phyloP scores from a whole-genome alignment of 2,329 filamentous ascomycete genomes.

The Sphaerulina vaccinii region DNA sequence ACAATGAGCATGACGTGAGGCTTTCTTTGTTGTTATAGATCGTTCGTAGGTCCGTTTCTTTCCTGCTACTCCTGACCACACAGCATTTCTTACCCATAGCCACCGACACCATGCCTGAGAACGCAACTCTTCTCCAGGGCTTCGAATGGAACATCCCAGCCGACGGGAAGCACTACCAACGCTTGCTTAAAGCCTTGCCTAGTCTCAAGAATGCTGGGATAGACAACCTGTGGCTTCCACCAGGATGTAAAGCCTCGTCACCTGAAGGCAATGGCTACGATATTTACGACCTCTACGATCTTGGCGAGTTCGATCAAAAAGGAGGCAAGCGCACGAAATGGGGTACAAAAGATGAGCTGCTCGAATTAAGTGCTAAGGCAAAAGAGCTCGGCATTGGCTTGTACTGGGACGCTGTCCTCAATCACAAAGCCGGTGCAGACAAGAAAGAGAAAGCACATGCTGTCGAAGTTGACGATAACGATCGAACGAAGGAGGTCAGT shows the following conservation, averaged over 20 bases:
- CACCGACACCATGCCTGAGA: conserved; percentile 25
- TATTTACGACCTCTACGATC: conserved; percentile 57
- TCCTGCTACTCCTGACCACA: neutral
- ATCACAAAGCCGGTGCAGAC: conserved; percentile 68
- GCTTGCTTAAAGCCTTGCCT: conserved; percentile 54
- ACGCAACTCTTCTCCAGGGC: conserved; percentile 60
- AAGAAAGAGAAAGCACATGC: conserved; percentile 61
- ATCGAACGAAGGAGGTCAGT: conserved; percentile 21
- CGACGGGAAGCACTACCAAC: conserved; percentile 62
- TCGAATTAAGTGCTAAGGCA: conserved; percentile 52
- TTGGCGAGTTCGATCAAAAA: conserved; percentile 69
- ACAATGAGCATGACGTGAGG: conserved; percentile 6
- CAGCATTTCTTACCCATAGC: neutral
- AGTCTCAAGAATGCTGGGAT: conserved; percentile 60
- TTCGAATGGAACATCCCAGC: conserved; percentile 70
- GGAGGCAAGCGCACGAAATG: conserved; percentile 63
- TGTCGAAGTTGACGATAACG: conserved; percentile 57
- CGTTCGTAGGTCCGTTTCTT: neutral
- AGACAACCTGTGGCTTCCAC: conserved; percentile 65
- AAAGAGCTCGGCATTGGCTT: conserved; percentile 56
- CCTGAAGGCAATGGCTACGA: conserved; percentile 59
- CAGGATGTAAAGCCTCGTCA: conserved; percentile 64
- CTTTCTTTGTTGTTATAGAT: neutral
- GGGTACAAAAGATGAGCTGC: conserved; percentile 62
- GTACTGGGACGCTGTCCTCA: conserved; percentile 69